Conservation (phyloP, 2,329 filamentous ascomycete genomes). For the Cryphonectria naterciae region DNA sequence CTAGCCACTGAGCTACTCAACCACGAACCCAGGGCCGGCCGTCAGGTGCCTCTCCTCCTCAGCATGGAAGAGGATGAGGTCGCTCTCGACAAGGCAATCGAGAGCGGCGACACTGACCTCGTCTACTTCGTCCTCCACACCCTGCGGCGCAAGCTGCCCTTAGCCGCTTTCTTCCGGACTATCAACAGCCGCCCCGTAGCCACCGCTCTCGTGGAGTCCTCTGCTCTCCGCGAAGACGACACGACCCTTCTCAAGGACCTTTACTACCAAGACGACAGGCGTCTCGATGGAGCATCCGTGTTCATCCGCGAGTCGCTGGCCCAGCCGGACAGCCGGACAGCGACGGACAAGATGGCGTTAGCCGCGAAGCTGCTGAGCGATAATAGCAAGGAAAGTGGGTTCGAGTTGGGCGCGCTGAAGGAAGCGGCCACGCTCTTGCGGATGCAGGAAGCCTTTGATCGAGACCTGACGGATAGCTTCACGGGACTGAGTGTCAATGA, state of each 20-base stretch:
- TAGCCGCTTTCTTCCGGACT: slow-evolving; percentile 89
- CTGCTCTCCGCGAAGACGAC: slow-evolving; percentile 69
- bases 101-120: slow-evolving; percentile 92
- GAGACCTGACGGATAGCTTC: slow-evolving; percentile 72
- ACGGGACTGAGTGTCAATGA: slow-evolving; percentile 86
- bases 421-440: slow-evolving; percentile 80
- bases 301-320: slow-evolving; percentile 82
- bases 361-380: slow-evolving; percentile 83
- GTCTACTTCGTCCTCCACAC: slow-evolving; percentile 87
- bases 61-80: slow-evolving; percentile 96
- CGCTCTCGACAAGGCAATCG: slow-evolving; percentile 93
- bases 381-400: slow-evolving; percentile 72
- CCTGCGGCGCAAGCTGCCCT: slow-evolving; percentile 85
- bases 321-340: slow-evolving; percentile 70
- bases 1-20: slow-evolving; percentile 90
- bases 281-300: slow-evolving; percentile 84
- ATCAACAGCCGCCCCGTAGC: slow-evolving; percentile 86
- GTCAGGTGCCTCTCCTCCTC: slow-evolving; percentile 89
- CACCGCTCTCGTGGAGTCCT: slow-evolving; percentile 85
- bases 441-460: slow-evolving; percentile 86
- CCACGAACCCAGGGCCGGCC: slow-evolving; percentile 91
- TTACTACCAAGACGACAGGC: slow-evolving; percentile 95
- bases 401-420: slow-evolving; percentile 75
- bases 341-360: slow-evolving; percentile 85
- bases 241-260: slow-evolving; percentile 89